A percentile compares a stretch with the other conserved stretches of the same genome.
phyloP scores from a whole-genome alignment of 1,284 basidiomycete species.

The Sphagnurus paluster region DNA sequence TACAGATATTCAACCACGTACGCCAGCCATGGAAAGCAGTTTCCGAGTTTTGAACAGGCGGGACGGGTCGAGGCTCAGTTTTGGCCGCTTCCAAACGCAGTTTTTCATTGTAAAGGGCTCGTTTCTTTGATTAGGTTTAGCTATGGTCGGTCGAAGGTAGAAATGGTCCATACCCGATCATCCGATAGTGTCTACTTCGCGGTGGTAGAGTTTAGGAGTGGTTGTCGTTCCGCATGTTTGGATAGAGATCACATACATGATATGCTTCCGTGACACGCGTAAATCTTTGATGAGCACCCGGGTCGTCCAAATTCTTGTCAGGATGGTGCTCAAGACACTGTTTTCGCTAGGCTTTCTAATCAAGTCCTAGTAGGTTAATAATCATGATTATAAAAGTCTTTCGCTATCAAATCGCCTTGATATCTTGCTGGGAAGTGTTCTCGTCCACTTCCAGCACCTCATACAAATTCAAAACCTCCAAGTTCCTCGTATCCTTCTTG shows the following conservation, averaged over 20 bases:
- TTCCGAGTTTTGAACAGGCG: neutral
- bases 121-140: neutral
- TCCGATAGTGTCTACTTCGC: neutral
- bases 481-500: conserved; percentile 1
- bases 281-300: conserved; percentile 20
- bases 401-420: conserved; percentile 16
- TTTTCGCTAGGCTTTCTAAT: conserved; percentile 21
- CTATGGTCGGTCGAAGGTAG: neutral
- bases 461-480: conserved; percentile 16
- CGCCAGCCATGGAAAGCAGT: neutral
- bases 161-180: neutral
- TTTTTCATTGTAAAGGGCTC: neutral
- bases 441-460: conserved; percentile 19
- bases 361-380: neutral
- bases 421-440: conserved; percentile 18
- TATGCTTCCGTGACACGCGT: conserved; percentile 22
- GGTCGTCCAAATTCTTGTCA: conserved; percentile 24
- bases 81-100: neutral
- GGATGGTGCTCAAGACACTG: conserved; percentile 24
- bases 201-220: neutral
- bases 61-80: too few species aligned
- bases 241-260: conserved; percentile 16
- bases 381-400: neutral
- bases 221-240: neutral
- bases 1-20: too few species aligned